phyloP scores from a whole-genome alignment of 2,329 filamentous ascomycete species.

The Polychaeton citri region DNA sequence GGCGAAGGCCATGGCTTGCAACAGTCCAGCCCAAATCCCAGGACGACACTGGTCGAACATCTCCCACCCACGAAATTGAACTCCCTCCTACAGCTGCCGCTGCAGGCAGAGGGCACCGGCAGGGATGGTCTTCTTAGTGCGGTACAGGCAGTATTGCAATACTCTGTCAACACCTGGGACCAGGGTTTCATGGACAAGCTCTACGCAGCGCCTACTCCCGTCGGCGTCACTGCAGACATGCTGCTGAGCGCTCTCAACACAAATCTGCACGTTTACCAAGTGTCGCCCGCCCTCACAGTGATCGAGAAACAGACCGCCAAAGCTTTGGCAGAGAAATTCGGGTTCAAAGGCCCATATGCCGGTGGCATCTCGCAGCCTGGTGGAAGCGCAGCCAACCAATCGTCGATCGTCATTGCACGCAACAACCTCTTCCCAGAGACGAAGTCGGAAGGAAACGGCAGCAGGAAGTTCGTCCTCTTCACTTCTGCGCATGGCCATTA shows the following conservation, averaged over 20 bases:
- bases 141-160: slow-evolving; percentile 58
- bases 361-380: slow-evolving; percentile 68
- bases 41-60: slow-evolving; percentile 30
- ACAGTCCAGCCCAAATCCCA: slow-evolving; percentile 48
- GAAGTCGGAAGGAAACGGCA: slow-evolving; percentile 57
- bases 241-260: slow-evolving; percentile 80
- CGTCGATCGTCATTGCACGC: slow-evolving; percentile 73
- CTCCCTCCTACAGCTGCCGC: slow-evolving; percentile 23
- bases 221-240: slow-evolving; percentile 74
- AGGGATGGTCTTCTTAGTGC: slow-evolving; percentile 31
- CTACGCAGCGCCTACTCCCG: slow-evolving; percentile 78
- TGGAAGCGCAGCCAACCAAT: slow-evolving; percentile 72
- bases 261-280: slow-evolving; percentile 88
- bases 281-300: slow-evolving; percentile 75
- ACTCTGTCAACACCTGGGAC: slow-evolving; percentile 97
- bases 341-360: slow-evolving; percentile 52
- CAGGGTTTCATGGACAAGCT: slow-evolving; percentile 94
- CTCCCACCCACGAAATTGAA: slow-evolving; percentile 31
- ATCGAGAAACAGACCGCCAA: slow-evolving; percentile 74
- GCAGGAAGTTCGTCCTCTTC: slow-evolving; percentile 62
- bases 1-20: slow-evolving; percentile 42
- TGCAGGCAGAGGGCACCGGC: slow-evolving; percentile 25
- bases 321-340: slow-evolving; percentile 62
- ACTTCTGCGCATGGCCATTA: slow-evolving; percentile 88
- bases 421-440: slow-evolving; percentile 73